Percentiles rank a stretch among this genome's conserved stretches.
phyloP scores from a whole-genome alignment of 2,329 filamentous ascomycete genomes.

The Penicillium sp. region DNA sequence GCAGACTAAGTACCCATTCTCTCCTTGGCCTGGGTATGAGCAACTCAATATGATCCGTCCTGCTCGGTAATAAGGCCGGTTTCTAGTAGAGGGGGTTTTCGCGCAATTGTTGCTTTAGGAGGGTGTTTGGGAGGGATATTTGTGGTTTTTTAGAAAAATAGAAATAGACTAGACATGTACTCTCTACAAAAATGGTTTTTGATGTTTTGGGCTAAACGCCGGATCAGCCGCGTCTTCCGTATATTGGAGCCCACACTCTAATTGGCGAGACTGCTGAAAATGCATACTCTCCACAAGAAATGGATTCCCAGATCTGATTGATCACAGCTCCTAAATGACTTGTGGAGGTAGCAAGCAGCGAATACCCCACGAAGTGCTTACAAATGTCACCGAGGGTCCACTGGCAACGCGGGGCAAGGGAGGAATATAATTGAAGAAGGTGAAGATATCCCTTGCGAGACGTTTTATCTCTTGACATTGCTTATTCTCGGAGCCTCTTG shows the following conservation, averaged over 20 bases:
- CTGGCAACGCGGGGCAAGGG: not conserved
- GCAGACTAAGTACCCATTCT: constrained; percentile 21
- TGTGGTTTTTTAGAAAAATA: not conserved
- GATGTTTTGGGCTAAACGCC: too few species aligned
- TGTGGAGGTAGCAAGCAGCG: not conserved
- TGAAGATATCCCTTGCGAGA: not conserved
- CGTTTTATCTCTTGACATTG: not conserved
- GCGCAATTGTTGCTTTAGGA: not conserved
- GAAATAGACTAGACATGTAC: not conserved
- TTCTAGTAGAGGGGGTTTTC: not conserved
- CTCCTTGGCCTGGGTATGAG: constrained; percentile 19
- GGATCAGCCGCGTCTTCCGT: too few species aligned
- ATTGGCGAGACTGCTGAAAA: too few species aligned
- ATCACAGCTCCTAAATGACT: too few species aligned
- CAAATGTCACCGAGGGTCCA: constrained; percentile 3
- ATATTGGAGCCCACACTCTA: too few species aligned
- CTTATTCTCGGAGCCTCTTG: not conserved
- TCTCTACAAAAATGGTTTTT: too few species aligned
- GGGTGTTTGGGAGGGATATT: not conserved
- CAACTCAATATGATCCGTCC: constrained; percentile 25
- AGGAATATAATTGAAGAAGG: not conserved
- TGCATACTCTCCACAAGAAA: too few species aligned
- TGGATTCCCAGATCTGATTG: too few species aligned
- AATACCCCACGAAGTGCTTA: constrained; percentile 7
- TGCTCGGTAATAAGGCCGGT: not conserved